Conservation (phyloP, 306 rosid species). For the Trichosanthes truncata region DNA sequence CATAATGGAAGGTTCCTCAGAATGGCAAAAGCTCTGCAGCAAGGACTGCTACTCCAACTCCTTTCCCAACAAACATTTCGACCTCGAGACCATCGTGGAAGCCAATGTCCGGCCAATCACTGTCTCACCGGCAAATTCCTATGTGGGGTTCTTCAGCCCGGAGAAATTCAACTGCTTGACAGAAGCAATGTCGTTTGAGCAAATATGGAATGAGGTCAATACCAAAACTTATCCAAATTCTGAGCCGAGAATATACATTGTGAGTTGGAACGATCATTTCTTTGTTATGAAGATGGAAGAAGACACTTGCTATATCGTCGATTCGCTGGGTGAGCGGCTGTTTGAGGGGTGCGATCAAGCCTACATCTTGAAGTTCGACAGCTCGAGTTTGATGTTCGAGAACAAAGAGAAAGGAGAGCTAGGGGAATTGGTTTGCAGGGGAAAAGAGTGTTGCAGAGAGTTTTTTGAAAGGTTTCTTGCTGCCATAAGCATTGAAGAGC, state of each 20-base stretch:
- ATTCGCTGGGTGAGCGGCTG: constrained; percentile 61
- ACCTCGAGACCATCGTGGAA: constrained; percentile 55
- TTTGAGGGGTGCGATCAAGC: constrained; percentile 55
- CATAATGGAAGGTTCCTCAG: constrained; percentile 51
- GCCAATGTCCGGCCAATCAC: constrained; percentile 46
- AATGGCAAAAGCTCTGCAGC: constrained; percentile 58
- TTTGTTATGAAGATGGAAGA: constrained; percentile 57
- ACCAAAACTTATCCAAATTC: neutral
- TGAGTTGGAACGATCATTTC: constrained; percentile 90
- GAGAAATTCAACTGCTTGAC: constrained; percentile 58
- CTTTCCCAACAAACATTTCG: constrained; percentile 67
- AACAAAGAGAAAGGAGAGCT: constrained; percentile 4
- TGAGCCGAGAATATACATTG: constrained; percentile 48
- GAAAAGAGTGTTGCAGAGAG: constrained; percentile 78
- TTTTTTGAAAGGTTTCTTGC: constrained; percentile 63
- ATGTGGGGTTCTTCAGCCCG: constrained; percentile 64
- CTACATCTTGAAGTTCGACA: constrained; percentile 53
- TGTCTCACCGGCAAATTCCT: constrained; percentile 37
- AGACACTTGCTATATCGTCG: constrained; percentile 56
- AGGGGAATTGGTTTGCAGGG: constrained; percentile 23
- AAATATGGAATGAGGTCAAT: constrained; percentile 51
- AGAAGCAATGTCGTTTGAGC: constrained; percentile 63
- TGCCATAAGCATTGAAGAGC: constrained; percentile 37
- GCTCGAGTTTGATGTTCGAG: constrained; percentile 35
- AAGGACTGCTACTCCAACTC: constrained; percentile 22